Base-by-base conservation (phyloP, 495 filamentous ascomycete species). In the Oidiodendron maius region DNA sequence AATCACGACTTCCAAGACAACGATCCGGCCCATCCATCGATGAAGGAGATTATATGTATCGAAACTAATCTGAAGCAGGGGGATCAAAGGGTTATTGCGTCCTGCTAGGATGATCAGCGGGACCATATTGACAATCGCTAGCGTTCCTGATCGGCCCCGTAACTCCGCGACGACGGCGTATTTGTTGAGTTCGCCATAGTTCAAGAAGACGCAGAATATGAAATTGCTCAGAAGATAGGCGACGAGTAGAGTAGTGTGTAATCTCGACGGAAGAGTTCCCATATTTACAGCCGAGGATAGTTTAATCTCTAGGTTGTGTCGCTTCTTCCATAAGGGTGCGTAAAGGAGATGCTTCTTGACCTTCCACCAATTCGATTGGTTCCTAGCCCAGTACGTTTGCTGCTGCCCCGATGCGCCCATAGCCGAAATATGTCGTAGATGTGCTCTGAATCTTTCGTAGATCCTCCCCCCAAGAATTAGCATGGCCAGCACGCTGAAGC, bases 21-120 rank as follows among this genome's bases (percentile, higher is more conserved):
- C 80, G 18, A 96, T 82, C 16, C 93, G 85, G 18, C 91, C 93
- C 46, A 97, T 82, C 91, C 93, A 98, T 30, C 93, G 83, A 64
- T 98, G 93, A 23, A 97, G 67, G 22, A 96, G 72, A 64, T 96
- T 97, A 74, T 89, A 96, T 0, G 91, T 95, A 68, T 98, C 94
- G 66, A 96, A 98, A 63, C 87, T 91, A 66, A 97, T 81, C 22
- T 80, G 81, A 55, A 95, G 72, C 12, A 95, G 64, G 4, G 71
- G 62, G 52, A 96, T 96, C n/a, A 96, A 69, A 13, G 88, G 88
- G 62, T 95, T 97, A 70, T 97, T 97, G 56, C 91, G 83, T 17
- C 89, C 82, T 13, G 90, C 91, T 50, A 96, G 78, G 45, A 97
- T 70, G 53, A 98, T 78, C 17, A 95, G 68, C 3, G 88, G 85